A percentile compares a stretch with the other conserved stretches of the same genome.
phyloP scores from a whole-genome alignment of 1,284 basidiomycete species.

The Moesziomyces parantarcticus region DNA sequence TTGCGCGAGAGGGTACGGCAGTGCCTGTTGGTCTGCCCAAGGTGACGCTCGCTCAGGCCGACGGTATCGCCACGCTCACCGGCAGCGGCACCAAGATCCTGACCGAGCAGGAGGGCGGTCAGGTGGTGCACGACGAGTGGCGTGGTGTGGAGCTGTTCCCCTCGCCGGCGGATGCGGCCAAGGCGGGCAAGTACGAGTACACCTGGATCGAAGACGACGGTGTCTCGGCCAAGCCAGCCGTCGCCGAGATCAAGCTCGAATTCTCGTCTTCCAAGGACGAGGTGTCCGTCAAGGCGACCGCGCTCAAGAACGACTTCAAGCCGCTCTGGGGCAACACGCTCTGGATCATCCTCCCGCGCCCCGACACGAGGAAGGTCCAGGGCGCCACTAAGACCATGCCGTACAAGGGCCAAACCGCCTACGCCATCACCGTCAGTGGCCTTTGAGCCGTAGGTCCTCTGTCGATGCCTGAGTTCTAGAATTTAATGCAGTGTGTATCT shows the following conservation, averaged over 20 bases:
- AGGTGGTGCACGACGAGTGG: conserved; percentile 69
- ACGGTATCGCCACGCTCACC: conserved; percentile 65
- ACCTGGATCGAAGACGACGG: conserved; percentile 70
- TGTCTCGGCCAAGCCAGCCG: conserved; percentile 65
- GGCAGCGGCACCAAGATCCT: conserved; percentile 67
- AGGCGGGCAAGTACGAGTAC: conserved; percentile 53
- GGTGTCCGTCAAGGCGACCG: conserved; percentile 63
- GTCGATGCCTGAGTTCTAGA: neutral
- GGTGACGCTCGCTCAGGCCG: conserved; percentile 65
- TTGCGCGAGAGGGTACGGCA: conserved; percentile 69
- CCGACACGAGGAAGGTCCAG: conserved; percentile 60
- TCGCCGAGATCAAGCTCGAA: conserved; percentile 62
- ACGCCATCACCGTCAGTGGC: conserved; percentile 34
- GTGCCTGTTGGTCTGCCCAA: conserved; percentile 69
- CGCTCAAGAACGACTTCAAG: conserved; percentile 63
- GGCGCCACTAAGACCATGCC: conserved; percentile 23
- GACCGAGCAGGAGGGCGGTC: conserved; percentile 67
- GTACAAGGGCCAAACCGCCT: conserved; percentile 40
- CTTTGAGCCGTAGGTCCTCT: conserved; percentile 13
- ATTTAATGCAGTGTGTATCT: too few relatives aligned
- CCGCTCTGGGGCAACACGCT: conserved; percentile 68
- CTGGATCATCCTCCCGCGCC: conserved; percentile 67
- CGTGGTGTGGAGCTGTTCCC: conserved; percentile 69
- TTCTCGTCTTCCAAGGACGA: conserved; percentile 58
- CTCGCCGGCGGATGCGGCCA: conserved; percentile 31